Evolutionary conservation across 257 asterid species (phyloP), one percentile per base, ranked within the genome.

Genomic region (Pogostemon cablin): DNA sequence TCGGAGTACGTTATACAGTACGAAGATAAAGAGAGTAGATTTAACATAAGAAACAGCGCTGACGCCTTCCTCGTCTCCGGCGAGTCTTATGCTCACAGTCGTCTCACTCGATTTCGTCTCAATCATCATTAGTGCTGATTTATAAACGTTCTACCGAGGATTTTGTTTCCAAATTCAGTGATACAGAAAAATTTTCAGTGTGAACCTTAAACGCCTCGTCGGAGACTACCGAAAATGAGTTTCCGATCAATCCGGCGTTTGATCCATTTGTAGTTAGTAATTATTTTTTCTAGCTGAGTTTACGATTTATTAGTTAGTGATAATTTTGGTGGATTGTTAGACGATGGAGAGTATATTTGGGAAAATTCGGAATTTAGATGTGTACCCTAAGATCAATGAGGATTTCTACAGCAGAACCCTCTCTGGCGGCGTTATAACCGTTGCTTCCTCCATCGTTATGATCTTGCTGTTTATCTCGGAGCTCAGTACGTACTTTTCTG

Each of bases 391-490:
- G 93, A 87, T 95, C 86, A 95, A 95, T 69, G 96, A 95, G 77
- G 99, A 95, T 88, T 95, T 95, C 87, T 95, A 86, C 82, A 91
- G 98, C 88, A 77, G 99, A 67, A 91, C 99, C 34, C 87, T 95
- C 11, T 89, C 98, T 15, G 99, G 99, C 6, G 98, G 98, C 42
- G 72, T 91, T 56, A 91, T 95, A 47, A 95, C 99, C 75, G 53
- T 95, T 9, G 89, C 81, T 62, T 95, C 99, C 9, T 86, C 99
- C 81, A 34, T 95, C 58, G 74, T 91, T 71, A 95, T 95, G 99
- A 69, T 92, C 65, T 72, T 95, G 72, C 98, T 95, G 72, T 91
- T 95, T 86, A 56, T 89, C 76, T 88, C 99, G 71, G 98, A 95
- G 87, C 99, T 95, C 79, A 84, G 99, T 95, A 55, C 58, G 97